Evolutionary conservation across 345 rosid species (phyloP).

Genomic region (Kandelia obovata): DNA sequence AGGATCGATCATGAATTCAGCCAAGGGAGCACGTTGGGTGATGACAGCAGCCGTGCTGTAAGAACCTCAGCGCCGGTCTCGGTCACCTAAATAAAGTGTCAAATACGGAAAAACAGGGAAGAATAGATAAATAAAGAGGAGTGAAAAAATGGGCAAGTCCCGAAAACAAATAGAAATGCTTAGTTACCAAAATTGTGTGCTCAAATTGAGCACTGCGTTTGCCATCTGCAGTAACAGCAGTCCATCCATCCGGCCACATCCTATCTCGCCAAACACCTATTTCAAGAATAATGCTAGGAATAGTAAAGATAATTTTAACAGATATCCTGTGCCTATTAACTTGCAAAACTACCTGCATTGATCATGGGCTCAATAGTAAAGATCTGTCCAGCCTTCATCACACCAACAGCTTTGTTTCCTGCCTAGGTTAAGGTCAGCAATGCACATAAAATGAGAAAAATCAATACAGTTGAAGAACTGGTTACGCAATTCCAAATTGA

Average conservation of each 20-base stretch:
- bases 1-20: constrained; percentile 29
- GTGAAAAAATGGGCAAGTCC: background rate
- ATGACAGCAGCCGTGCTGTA: constrained; percentile 77
- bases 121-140: background rate
- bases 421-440: constrained; percentile 37
- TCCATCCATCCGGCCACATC: constrained; percentile 99
- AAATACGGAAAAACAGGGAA: background rate
- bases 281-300: background rate
- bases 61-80: constrained; percentile 92
- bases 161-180: background rate
- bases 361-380: constrained; percentile 99
- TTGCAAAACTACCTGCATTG: constrained; percentile 59
- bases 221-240: constrained; percentile 90
- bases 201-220: constrained; percentile 98
- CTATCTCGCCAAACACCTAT: constrained; percentile 83
- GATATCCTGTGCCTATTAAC: no score
- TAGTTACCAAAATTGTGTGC: constrained; percentile 81
- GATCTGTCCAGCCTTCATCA: constrained; percentile 95
- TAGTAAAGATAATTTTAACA: no score
- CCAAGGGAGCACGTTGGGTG: constrained; percentile 79
- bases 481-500: background rate
- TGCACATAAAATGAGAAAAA: constrained; percentile 6
- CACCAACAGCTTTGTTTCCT: constrained; percentile 97
- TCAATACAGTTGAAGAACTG: background rate
- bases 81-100: constrained; percentile 54